Evolutionary conservation across 2,329 filamentous ascomycete species (phyloP).

Genomic region (Sporothrix brasiliensis): DNA sequence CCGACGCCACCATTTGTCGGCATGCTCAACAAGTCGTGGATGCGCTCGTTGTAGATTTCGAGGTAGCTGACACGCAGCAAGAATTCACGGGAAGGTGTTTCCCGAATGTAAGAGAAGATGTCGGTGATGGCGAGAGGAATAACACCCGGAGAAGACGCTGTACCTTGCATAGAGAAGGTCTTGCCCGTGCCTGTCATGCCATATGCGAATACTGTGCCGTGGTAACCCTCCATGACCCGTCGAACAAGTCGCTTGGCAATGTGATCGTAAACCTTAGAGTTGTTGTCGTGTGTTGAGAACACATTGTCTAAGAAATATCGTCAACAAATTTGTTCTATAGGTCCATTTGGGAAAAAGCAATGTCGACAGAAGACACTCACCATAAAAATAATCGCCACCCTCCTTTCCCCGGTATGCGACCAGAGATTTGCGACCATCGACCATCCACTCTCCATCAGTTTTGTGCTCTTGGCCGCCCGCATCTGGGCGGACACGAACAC

Average conservation of each 20-base stretch:
- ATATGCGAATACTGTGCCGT: conserved; percentile 97
- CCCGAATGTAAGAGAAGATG: conserved; percentile 98
- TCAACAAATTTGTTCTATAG: conserved; percentile 32
- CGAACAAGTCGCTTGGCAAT: conserved; percentile 91
- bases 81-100: conserved; percentile 93
- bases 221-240: conserved; percentile 98
- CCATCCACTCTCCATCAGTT: conserved; percentile 83
- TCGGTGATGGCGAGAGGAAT: conserved; percentile 97
- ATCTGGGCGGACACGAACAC: conserved; percentile 89
- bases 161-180: conserved; percentile 99
- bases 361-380: conserved; percentile 53
- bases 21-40: conserved; percentile 87
- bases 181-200: conserved; percentile 99
- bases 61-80: conserved; percentile 94
- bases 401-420: conserved; percentile 86
- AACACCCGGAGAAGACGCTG: conserved; percentile 89
- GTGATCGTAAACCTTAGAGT: conserved; percentile 91
- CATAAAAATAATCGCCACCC: conserved; percentile 89
- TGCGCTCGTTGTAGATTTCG: conserved; percentile 98
- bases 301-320: conserved; percentile 74
- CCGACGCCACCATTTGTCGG: conserved; percentile 61
- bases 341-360: too few relatives aligned
- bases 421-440: conserved; percentile 80
- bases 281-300: conserved; percentile 91
- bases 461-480: conserved; percentile 63